Base-by-base conservation (phyloP, 441 rosid species). In the Manihot esculenta region DNA sequence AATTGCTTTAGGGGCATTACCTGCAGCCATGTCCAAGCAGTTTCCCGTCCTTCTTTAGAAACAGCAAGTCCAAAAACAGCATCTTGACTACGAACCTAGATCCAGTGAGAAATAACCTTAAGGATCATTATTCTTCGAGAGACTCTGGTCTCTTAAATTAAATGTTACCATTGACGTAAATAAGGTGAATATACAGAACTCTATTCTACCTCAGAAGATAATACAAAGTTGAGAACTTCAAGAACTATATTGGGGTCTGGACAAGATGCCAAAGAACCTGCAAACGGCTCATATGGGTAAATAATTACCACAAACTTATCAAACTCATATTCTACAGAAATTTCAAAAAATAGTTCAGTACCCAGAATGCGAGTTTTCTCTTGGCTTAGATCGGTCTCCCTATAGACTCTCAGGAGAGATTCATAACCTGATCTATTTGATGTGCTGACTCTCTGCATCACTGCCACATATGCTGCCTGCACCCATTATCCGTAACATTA, bases 321-420 rank as follows among this genome's bases (percentile, higher is more conserved):
- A 26, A 42, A 65, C 35, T 66, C 56, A 50, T 35, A 35, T 49
- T 41, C 26, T 20, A 65, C 60, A 72, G 20, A 3, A 64, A 13
- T 73, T 17, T 55, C 1, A 23, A 10, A 30, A 56, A 63, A 56
- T 58, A 47, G 62, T 49, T 76, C 51, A 49, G 44, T 86, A 95
- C 99, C 81, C 68, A 95, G 80, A 77, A 95, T 84, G 78, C 99
- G 89, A 24, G 88, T 88, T 86, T 93, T 95, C 87, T 93, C 97
- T 76, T 93, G 92, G 87, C 98, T 89, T 59, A 88, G 84, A 79
- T 95, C 95, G 30, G 95, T 91, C 80, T 95, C 99, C 70, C 95
- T 88, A 69, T 95, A 95, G 68, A 95, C 83, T 72, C 77, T 87
- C 75, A 91, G 80, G 33, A 93, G 94, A 50, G 95, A 91, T 71